Percentiles rank a stretch among this genome's conserved stretches.
These are phyloP conservation scores for Kentomonas sorsogonicus DNA, from an alignment of 208 protist genomes.

Conservation along the genomic window DNA sequence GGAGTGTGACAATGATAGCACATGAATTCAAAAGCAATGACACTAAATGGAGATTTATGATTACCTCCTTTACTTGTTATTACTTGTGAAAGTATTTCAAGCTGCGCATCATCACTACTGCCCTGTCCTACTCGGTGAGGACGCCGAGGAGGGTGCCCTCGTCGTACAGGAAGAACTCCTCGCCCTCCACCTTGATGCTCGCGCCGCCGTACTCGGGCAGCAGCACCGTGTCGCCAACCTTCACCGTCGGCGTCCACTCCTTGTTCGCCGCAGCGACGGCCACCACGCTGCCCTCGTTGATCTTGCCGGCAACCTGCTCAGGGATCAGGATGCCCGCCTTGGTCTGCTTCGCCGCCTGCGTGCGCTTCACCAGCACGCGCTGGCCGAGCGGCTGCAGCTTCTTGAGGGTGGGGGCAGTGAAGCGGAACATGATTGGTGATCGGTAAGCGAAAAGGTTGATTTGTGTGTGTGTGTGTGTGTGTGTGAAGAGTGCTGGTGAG, in stretches of 20 bases:
- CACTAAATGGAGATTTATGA: too few relatives aligned
- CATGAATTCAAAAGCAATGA: too few relatives aligned
- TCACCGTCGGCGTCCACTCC: slow-evolving; percentile 89
- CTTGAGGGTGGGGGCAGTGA: slow-evolving; percentile 66
- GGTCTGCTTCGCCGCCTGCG: slow-evolving; percentile 85
- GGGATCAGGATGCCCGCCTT: slow-evolving; percentile 92
- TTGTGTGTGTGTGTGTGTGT: slow-evolving; percentile 10
- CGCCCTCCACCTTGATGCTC: slow-evolving; percentile 87
- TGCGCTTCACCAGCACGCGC: slow-evolving; percentile 87
- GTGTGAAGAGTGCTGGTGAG: too few relatives aligned
- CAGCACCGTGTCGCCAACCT: slow-evolving; percentile 86
- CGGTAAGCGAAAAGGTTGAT: slow-evolving; percentile 1
- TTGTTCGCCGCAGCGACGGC: slow-evolving; percentile 83
- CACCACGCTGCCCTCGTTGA: slow-evolving; percentile 90
- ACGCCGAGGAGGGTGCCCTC: slow-evolving; percentile 86
- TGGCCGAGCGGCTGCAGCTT: slow-evolving; percentile 87
- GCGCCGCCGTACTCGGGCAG: slow-evolving; percentile 88
- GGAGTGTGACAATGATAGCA: too few relatives aligned
- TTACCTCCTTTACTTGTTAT: neutral
- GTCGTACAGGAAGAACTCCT: slow-evolving; percentile 91
- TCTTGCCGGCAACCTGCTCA: slow-evolving; percentile 88
- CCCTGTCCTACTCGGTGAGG: slow-evolving; percentile 45
- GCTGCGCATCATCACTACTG: neutral
- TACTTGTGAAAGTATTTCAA: neutral
- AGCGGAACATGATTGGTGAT: slow-evolving; percentile 60